Base-by-base conservation (phyloP, 768 basidiomycete species). In the Pleurotus tuoliensis region DNA sequence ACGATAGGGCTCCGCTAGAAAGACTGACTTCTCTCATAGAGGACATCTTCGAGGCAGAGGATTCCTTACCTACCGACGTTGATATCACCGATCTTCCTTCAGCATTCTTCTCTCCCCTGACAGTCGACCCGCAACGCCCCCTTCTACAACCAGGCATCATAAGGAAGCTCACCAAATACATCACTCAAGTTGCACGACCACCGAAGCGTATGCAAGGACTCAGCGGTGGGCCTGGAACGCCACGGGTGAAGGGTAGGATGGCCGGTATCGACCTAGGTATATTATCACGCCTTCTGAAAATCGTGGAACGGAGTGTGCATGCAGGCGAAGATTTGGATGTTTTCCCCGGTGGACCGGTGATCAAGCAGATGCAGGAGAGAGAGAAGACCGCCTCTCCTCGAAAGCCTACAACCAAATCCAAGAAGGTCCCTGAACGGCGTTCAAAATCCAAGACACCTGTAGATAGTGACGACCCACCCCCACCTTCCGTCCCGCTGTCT, bases 21-120 rank as follows among this genome's bases (percentile, higher is more conserved):
- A 95, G 90, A 67, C 76, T 98, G 8, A 76, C 74, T 0, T 82
- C 84, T 2, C 71, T 92, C 15, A 73, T 96, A 1, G 91, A 94
- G 60, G 93, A 96, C 54, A 80, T 97, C 13, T 90, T 96, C 56
- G 87, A 90, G 59, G 85, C 89, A 0, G 86, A 91, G 62, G 94
- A 94, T 65, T 67, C 78, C 0, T 72, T 92, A 13, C 79, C 86
- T 2, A 72, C 82, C 0, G 86, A 88, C 48, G 68, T 74, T 2
- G 76, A 79, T 39, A 58, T 72, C n/a, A 58, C 66, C 12, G 77
- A 84, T 50, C 72, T 92, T 11, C 75, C 84, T 3, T 65, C 74
- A 25, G 81, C 86, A 6, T 88, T 76, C 65, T 94, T 85, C 69
- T 94, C 84, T 20, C 73, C 72, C 5, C 71, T 81, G 27, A 88